A percentile compares a stretch with the other conserved stretches of the same genome.
phyloP scores from a whole-genome alignment of 108 stramenopile species.

The Mayamaea pseudoterrestris region DNA sequence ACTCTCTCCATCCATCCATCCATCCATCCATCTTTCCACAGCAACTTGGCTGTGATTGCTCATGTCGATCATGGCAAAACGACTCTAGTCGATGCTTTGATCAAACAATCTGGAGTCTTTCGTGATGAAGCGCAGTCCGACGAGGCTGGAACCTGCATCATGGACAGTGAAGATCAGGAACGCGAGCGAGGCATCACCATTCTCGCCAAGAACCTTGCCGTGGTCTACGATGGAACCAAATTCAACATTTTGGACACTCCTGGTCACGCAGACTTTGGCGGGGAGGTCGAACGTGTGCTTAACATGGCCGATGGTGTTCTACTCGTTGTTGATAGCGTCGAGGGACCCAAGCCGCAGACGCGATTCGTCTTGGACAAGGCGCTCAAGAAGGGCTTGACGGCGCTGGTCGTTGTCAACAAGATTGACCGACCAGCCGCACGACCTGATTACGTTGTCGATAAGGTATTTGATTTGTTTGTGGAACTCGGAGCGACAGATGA shows the following conservation, averaged over 20 bases:
- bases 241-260: slow-evolving; percentile 99
- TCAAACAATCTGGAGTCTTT: slow-evolving; percentile 89
- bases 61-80: slow-evolving; percentile 98
- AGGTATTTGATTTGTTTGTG: slow-evolving; percentile 95
- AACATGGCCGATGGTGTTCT: slow-evolving; percentile 98
- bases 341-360: slow-evolving; percentile 98
- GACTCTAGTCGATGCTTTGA: slow-evolving; percentile 87
- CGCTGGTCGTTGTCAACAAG: slow-evolving; percentile 98
- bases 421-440: slow-evolving; percentile 95
- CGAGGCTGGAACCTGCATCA: slow-evolving; percentile 87
- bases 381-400: slow-evolving; percentile 79
- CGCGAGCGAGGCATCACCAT: slow-evolving; percentile 98
- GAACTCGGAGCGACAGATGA: slow-evolving; percentile 93
- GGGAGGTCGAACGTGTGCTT: slow-evolving; percentile 96
- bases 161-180: slow-evolving; percentile 98
- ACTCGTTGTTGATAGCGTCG: slow-evolving; percentile 94
- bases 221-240: slow-evolving; percentile 85
- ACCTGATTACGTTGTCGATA: slow-evolving; percentile 96
- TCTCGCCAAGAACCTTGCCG: slow-evolving; percentile 93
- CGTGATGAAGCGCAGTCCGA: slow-evolving; percentile 79
- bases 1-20: no score
- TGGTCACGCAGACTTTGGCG: slow-evolving; percentile 98
- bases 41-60: slow-evolving; percentile 82
- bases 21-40: no score
- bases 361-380: slow-evolving; percentile 98